phyloP scores from a whole-genome alignment of 2,329 filamentous ascomycete genomes.

The Diaporthe sp. region DNA sequence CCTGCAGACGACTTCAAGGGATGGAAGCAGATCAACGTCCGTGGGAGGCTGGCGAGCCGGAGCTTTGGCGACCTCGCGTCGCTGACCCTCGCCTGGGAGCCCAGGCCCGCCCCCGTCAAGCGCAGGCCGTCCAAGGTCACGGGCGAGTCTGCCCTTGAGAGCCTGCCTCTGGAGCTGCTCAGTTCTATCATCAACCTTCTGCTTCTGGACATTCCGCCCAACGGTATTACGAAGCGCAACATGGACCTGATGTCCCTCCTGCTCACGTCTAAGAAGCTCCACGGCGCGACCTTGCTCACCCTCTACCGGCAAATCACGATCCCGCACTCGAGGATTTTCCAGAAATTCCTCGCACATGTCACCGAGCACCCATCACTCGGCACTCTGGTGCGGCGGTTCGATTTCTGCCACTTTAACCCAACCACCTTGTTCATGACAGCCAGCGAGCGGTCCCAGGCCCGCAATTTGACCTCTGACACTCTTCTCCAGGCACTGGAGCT shows the following conservation, averaged over 20 bases:
- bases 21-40: constrained; percentile 74
- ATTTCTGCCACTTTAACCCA: constrained; percentile 90
- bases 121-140: constrained; percentile 47
- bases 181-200: constrained; percentile 82
- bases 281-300: constrained; percentile 79
- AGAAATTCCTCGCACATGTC: constrained; percentile 82
- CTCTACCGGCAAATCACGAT: constrained; percentile 86
- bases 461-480: constrained; percentile 82
- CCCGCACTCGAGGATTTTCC: constrained; percentile 86
- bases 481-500: constrained; percentile 79
- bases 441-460: constrained; percentile 80
- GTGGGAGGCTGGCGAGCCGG: constrained; percentile 71
- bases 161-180: constrained; percentile 78
- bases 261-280: constrained; percentile 80
- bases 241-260: constrained; percentile 83
- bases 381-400: constrained; percentile 81
- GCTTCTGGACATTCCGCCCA: constrained; percentile 80
- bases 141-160: constrained; percentile 74
- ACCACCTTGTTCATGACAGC: constrained; percentile 82
- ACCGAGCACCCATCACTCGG: constrained; percentile 77
- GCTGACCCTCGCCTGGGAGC: constrained; percentile 69
- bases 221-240: constrained; percentile 82
- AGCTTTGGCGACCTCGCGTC: constrained; percentile 73
- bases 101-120: constrained; percentile 46
- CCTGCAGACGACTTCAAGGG: constrained; percentile 71